These are phyloP conservation scores for Gliomastix tumulicola DNA, from an alignment of 2,329 filamentous ascomycete genomes.

Conservation along the genomic window DNA sequence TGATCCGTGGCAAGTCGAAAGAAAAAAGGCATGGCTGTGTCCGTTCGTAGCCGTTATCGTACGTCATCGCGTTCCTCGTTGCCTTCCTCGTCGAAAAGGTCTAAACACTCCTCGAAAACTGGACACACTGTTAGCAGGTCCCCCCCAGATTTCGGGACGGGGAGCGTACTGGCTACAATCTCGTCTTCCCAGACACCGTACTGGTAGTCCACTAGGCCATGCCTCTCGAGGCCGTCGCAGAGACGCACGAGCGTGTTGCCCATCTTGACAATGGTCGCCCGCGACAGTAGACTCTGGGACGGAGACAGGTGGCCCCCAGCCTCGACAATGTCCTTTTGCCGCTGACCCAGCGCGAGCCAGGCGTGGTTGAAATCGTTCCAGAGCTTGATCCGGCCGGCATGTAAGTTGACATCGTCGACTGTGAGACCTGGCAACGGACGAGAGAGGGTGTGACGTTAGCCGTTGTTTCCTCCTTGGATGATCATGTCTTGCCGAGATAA, in stretches of 20 bases:
- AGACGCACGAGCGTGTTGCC: conserved; percentile 74
- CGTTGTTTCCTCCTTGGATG: too few relatives aligned
- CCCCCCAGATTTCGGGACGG: too few relatives aligned
- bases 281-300: conserved; percentile 58
- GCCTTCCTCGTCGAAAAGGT: conserved; percentile 43
- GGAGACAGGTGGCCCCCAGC: conserved; percentile 52
- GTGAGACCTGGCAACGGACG: conserved; percentile 69
- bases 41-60: too few relatives aligned
- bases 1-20: too few relatives aligned
- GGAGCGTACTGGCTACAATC: conserved; percentile 73
- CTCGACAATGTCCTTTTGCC: conserved; percentile 70
- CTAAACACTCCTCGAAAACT: conserved; percentile 33
- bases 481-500: too few relatives aligned
- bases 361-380: conserved; percentile 95
- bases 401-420: conserved; percentile 70
- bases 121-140: too few relatives aligned
- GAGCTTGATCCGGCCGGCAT: conserved; percentile 70
- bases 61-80: too few relatives aligned
- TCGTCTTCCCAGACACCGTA: conserved; percentile 95
- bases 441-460: too few relatives aligned
- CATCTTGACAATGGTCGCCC: conserved; percentile 68
- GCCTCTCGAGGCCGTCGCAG: conserved; percentile 80
- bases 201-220: conserved; percentile 95
- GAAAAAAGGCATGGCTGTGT: too few relatives aligned
- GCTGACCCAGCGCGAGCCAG: conserved; percentile 79